Conservation (phyloP, 768 basidiomycete species). For the Termitomyces eurrhizus region DNA sequence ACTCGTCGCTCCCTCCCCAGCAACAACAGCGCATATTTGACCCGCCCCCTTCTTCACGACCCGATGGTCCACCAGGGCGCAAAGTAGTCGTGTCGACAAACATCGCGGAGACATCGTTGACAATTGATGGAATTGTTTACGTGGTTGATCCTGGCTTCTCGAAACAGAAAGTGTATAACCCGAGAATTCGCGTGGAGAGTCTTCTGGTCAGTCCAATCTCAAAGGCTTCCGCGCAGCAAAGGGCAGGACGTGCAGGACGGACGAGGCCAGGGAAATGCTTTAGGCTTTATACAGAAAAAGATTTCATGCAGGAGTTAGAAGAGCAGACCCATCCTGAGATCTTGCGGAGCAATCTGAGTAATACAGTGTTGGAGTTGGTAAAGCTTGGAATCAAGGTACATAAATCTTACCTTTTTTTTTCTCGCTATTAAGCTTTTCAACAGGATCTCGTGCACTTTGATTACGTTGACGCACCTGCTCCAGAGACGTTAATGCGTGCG, state of each 20-base stretch:
- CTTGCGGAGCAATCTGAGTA: conserved; percentile 87
- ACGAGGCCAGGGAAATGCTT: conserved; percentile 98
- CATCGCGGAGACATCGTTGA: conserved; percentile 95
- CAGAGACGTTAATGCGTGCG: conserved; percentile 96
- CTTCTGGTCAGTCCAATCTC: conserved; percentile 93
- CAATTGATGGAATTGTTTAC: conserved; percentile 99
- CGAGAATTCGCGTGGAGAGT: conserved; percentile 92
- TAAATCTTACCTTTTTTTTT: background rate
- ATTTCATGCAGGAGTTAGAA: conserved; percentile 93
- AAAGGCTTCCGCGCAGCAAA: conserved; percentile 93
- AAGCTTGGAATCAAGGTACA: conserved; percentile 87
- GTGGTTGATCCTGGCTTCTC: conserved; percentile 98
- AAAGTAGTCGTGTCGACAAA: conserved; percentile 97
- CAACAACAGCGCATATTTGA: conserved; percentile 99
- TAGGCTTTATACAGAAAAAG: conserved; percentile 93
- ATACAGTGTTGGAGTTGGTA: conserved; percentile 88
- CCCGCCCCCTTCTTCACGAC: conserved; percentile 62
- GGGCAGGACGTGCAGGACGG: conserved; percentile 94
- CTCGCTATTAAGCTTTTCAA: background rate
- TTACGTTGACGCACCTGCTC: conserved; percentile 91
- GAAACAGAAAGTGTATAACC: conserved; percentile 98
- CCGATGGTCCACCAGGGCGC: conserved; percentile 78
- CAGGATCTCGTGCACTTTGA: conserved; percentile 85
- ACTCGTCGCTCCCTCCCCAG: conserved; percentile 90
- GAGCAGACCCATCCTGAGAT: conserved; percentile 99